Conservation (phyloP, 208 protist genomes). For the Trypanosoma avium region DNA sequence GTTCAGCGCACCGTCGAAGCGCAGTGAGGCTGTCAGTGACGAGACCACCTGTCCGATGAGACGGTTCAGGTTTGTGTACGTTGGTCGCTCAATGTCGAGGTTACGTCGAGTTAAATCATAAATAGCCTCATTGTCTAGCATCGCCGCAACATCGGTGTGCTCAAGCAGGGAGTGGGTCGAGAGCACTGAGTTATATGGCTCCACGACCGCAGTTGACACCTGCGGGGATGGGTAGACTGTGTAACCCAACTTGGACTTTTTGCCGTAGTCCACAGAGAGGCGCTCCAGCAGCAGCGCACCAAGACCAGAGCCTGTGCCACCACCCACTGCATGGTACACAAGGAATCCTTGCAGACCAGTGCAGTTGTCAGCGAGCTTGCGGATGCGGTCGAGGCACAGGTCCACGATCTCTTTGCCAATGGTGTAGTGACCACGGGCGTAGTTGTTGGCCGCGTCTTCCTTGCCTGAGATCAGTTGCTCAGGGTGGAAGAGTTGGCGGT, state of each 20-base stretch:
- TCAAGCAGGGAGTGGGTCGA: conserved; percentile 95
- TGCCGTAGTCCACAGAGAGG: conserved; percentile 97
- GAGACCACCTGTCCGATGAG: conserved; percentile 96
- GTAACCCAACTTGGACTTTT: conserved; percentile 98
- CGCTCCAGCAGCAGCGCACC: conserved; percentile 96
- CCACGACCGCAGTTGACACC: conserved; percentile 95
- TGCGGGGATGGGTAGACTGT: conserved; percentile 95
- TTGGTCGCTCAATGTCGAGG: conserved; percentile 94
- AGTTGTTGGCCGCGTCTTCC: conserved; percentile 99
- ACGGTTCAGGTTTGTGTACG: conserved; percentile 96
- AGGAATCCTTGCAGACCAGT: conserved; percentile 98
- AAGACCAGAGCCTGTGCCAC: conserved; percentile 98
- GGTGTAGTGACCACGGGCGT: conserved; percentile 98
- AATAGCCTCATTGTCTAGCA: conserved; percentile 97
- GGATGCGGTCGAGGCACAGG: conserved; percentile 93
- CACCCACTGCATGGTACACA: conserved; percentile 98
- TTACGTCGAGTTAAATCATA: conserved; percentile 82
- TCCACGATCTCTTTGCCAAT: conserved; percentile 98
- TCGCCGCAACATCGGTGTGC: conserved; percentile 93
- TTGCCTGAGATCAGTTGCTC: conserved; percentile 97
- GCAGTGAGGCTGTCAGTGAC: conserved; percentile 94
- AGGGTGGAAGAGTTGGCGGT: conserved; percentile 97
- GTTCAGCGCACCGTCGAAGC: conserved; percentile 96
- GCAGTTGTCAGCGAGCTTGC: conserved; percentile 98
- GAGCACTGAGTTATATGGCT: conserved; percentile 98